A percentile compares a stretch with the other conserved stretches of the same genome.
These are phyloP conservation scores for Penicillium roqueforti DNA, from an alignment of 495 filamentous ascomycete species.

Conservation along the genomic window DNA sequence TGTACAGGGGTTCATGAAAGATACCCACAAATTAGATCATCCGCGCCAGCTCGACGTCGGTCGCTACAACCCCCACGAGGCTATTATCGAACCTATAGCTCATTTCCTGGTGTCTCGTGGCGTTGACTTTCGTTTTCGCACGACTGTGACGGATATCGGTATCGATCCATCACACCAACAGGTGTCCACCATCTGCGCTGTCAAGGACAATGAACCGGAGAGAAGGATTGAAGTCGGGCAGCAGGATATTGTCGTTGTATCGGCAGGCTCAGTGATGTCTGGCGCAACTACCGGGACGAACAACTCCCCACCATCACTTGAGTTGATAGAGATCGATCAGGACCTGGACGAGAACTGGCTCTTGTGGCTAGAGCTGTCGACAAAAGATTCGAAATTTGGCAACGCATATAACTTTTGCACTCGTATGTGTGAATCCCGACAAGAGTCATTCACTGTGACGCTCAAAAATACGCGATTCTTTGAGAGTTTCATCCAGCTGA, in stretches of 20 bases:
- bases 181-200: slow-evolving; percentile 15
- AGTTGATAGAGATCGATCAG: slow-evolving; percentile 3
- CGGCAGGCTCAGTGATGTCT: slow-evolving; percentile 22
- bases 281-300: slow-evolving; percentile 21
- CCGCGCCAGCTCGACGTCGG: slow-evolving; percentile 21
- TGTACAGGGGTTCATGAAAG: slow-evolving; percentile 20
- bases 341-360: slow-evolving; percentile 22
- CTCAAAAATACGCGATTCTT: slow-evolving; percentile 31
- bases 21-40: slow-evolving; percentile 23
- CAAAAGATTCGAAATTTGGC: slow-evolving; percentile 26
- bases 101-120: slow-evolving; percentile 33
- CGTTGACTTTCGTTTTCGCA: slow-evolving; percentile 38
- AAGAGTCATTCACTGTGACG: slow-evolving; percentile 40
- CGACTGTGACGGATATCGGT: slow-evolving; percentile 15
- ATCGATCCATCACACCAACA: slow-evolving; percentile 8
- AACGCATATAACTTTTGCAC: slow-evolving; percentile 34
- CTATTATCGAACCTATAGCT: slow-evolving; percentile 34
- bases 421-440: slow-evolving; percentile 23
- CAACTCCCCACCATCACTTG: slow-evolving; percentile 1
- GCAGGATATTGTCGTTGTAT: slow-evolving; percentile 23
- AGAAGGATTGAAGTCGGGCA: slow-evolving; percentile 12
- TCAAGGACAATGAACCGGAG: slow-evolving; percentile 3
- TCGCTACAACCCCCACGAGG: slow-evolving; percentile 34
- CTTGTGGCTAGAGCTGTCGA: slow-evolving; percentile 20
- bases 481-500: slow-evolving; percentile 21